Base-by-base conservation (phyloP, 192 early-diverging fungal genomes). In the Funneliformis geosporum region DNA sequence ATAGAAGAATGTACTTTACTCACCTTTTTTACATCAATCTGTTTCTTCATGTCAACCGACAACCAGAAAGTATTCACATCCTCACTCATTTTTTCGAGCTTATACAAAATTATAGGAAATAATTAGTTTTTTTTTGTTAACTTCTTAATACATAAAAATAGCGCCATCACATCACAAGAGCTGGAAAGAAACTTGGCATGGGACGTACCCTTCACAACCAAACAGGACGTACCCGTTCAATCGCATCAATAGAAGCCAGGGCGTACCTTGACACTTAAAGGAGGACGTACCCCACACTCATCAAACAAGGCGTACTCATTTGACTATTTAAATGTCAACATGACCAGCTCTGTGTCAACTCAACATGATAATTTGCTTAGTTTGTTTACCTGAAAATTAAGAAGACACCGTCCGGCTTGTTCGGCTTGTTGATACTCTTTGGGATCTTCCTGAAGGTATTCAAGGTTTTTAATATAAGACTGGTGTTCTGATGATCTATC, bases 381-480 rank as follows among this genome's bases (percentile, higher is more conserved):
- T 40, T 40, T 69, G 38, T 69, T 42, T 69, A 28, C 27, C 67
- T 69, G 33, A 7, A 69, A 69, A 38, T 69, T 69, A 68, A 14
- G 28, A 39, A 68, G 10, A 68, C 25, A 68, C 28, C 9, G 9
- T 44, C 5, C 43, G 9, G 43, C 43, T 44, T 40, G 10, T 69
- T 33, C 8, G 28, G 33, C 67, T 69, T 69, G 67, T 42, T 40
- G 8, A 69, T 28, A 42, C 16, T 69, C 67, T 38, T 69, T 11
- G 8, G 40, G 33, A 69, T 69, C 40, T 42, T 69, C 5, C 40
- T 40, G 23, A 69, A 62, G 23, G 38, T 62, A 62, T 60, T 76
- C 75, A 76, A 76, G 75, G 23, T 60, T 18, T 76, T 64, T 47
- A 65, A 60, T 8, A 65, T 76, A 76, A 76, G 4, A 33, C 33